Conservation (phyloP, 169 alveolate genomes). For the Eimeria nieschulzi region DNA sequence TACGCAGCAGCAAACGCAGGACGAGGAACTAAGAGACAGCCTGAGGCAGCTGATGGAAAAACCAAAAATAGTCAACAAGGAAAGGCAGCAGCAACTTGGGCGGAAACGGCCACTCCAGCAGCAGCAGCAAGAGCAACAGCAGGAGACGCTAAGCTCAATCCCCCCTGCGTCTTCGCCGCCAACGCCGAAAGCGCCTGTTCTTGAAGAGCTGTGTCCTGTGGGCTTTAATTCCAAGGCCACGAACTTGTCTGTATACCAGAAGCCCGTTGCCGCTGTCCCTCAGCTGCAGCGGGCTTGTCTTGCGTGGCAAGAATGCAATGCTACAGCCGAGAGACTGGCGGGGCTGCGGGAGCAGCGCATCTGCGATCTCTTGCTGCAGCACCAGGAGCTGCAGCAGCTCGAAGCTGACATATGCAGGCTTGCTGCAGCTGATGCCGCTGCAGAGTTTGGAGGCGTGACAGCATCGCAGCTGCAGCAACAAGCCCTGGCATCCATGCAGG, state of each 20-base stretch:
- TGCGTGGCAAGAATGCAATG: too few relatives aligned
- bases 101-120: too few relatives aligned
- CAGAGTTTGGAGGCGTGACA: neutral
- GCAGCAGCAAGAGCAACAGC: neutral
- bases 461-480: conserved; percentile 21
- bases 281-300: too few relatives aligned
- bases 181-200: neutral
- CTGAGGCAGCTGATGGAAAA: too few relatives aligned
- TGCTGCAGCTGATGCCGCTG: neutral
- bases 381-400: conserved; percentile 24
- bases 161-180: neutral
- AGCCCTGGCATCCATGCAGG: conserved; percentile 1
- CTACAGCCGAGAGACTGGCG: too few relatives aligned
- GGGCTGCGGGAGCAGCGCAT: neutral
- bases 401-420: neutral
- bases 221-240: too few relatives aligned
- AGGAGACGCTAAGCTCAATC: neutral
- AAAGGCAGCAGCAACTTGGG: neutral
- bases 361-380: conserved; percentile 15
- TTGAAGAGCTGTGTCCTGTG: neutral
- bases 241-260: too few relatives aligned
- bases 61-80: too few relatives aligned
- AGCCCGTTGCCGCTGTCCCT: too few relatives aligned
- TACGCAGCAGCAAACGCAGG: neutral
- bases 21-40: too few relatives aligned